phyloP scores from a whole-genome alignment of 768 basidiomycete genomes.

The Rhizopogon vinicolor region DNA sequence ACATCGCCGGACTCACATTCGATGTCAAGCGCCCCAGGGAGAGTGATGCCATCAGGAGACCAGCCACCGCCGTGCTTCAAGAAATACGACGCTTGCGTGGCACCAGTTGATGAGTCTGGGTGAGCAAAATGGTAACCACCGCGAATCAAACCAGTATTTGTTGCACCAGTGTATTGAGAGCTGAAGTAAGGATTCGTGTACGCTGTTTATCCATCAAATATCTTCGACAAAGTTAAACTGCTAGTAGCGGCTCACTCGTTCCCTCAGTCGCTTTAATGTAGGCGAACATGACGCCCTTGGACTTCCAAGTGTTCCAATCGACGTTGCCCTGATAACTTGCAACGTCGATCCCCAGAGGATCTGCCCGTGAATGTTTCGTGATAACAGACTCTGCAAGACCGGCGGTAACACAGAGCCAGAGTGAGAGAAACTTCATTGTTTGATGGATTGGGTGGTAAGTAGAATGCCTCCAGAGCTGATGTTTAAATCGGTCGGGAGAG shows the following conservation, averaged over 20 bases:
- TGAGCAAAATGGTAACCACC: conserved; percentile 35
- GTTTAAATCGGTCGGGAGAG: background rate
- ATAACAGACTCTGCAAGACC: conserved; percentile 9
- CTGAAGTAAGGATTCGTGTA: conserved; percentile 35
- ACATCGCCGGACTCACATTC: conserved; percentile 23
- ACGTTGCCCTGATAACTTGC: conserved; percentile 41
- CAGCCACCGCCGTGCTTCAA: conserved; percentile 32
- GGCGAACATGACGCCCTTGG: conserved; percentile 45
- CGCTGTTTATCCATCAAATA: conserved; percentile 10
- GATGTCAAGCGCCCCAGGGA: conserved; percentile 34
- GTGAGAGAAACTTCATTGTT: background rate
- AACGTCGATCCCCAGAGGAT: conserved; percentile 47
- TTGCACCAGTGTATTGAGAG: conserved; percentile 31
- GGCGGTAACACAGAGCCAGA: conserved; percentile 1
- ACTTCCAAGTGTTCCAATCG: conserved; percentile 44
- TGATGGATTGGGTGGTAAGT: background rate
- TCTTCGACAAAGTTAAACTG: background rate
- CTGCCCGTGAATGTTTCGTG: conserved; percentile 24
- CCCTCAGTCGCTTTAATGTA: conserved; percentile 62
- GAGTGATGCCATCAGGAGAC: conserved; percentile 32
- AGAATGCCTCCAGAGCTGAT: no score
- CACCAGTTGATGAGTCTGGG: conserved; percentile 26
- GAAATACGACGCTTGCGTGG: conserved; percentile 32
- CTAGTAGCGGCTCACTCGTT: conserved; percentile 29
- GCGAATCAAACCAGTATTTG: conserved; percentile 28